A percentile compares a stretch with the other conserved stretches of the same genome.
Conservation (phyloP, 1,284 basidiomycete genomes). For the Afroboletus lepidellus region DNA sequence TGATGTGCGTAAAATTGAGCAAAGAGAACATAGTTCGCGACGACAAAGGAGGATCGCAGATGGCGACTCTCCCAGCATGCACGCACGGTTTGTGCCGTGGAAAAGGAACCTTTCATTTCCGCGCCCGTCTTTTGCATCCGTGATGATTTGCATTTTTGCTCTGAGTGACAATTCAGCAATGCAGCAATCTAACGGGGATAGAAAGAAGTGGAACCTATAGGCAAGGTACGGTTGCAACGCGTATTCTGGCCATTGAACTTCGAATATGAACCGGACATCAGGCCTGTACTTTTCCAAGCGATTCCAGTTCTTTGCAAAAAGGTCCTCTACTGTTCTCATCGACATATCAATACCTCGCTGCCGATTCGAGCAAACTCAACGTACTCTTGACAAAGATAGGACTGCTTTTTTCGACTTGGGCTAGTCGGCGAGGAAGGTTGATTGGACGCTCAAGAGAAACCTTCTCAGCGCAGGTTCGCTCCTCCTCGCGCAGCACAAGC, state of each 20-base stretch:
- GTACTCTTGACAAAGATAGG: slow-evolving; percentile 12
- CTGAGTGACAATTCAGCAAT: not conserved
- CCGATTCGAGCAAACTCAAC: not conserved
- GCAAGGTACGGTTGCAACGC: slow-evolving; percentile 12
- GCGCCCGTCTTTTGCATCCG: slow-evolving; percentile 4
- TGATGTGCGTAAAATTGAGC: slow-evolving; percentile 18
- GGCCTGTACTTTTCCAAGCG: slow-evolving; percentile 14
- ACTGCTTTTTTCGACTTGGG: slow-evolving; percentile 4
- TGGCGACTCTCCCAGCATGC: slow-evolving; percentile 15
- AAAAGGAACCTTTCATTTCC: slow-evolving; percentile 19
- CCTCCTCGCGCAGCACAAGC: not conserved
- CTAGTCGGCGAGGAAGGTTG: slow-evolving; percentile 5
- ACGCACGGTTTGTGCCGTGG: slow-evolving; percentile 20
- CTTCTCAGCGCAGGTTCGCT: not conserved
- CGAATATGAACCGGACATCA: slow-evolving; percentile 16
- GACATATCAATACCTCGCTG: not conserved
- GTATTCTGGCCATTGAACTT: slow-evolving; percentile 14
- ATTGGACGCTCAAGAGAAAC: slow-evolving; percentile 1
- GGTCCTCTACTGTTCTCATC: slow-evolving; percentile 4
- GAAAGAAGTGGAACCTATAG: slow-evolving; percentile 10
- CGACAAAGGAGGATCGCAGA: slow-evolving; percentile 12
- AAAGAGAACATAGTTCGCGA: slow-evolving; percentile 16
- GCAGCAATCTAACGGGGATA: not conserved
- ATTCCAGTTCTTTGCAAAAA: slow-evolving; percentile 14
- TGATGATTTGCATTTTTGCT: slow-evolving; percentile 8